Base-by-base conservation (phyloP, 2,329 filamentous ascomycete genomes). In the Hymenoscyphus salicellus region DNA sequence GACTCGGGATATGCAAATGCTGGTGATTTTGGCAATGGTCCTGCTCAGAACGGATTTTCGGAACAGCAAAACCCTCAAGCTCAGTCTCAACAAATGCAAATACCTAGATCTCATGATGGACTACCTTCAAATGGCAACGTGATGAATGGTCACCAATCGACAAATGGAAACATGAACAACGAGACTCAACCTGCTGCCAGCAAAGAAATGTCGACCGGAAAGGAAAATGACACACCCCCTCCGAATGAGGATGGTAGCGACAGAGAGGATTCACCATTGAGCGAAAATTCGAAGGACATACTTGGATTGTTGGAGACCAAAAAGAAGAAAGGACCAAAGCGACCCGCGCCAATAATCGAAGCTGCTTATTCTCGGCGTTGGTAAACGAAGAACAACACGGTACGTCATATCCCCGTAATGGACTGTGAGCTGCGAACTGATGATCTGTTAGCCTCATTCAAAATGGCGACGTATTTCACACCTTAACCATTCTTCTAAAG, bases 1-100 rank as follows among this genome's bases (percentile, higher is more conserved):
- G 74, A 76, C 64, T 72, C 73, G 62, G 72, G 72, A 5, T 74
- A 75, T 68, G 65, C 60, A 8, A 75, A 72, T 65, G 65, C 68
- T 17, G 65, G 65, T 32, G 70, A 68, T 32, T 72, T 74, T 41
- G 71, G 72, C 64, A 71, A 71, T 41, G 66, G 61, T 11, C 59
- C 65, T 28, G 63, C 62, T 20, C 63, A 56, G 36, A 67, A 64
- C 60, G 64, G 55, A 4, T 62, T 59, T 38, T 61, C 62, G 17
- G 60, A 65, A 52, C 66, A 60, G 28, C 23, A 66, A 28, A 66
- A 61, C 43, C 41, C 60, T 46, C 67, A 26, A 33, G 38, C 23
- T 58, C 55, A 60, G 17, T 28, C 38, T 49, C 33, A 36, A n/a
- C 43, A 56, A 28, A 56, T 41, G 30, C 28, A 46, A 23, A 46